Evolutionary conservation across 805 yeast species (phyloP), one percentile per base, ranked within the genome.

Genomic region (Barnettozyma botsteinii): DNA sequence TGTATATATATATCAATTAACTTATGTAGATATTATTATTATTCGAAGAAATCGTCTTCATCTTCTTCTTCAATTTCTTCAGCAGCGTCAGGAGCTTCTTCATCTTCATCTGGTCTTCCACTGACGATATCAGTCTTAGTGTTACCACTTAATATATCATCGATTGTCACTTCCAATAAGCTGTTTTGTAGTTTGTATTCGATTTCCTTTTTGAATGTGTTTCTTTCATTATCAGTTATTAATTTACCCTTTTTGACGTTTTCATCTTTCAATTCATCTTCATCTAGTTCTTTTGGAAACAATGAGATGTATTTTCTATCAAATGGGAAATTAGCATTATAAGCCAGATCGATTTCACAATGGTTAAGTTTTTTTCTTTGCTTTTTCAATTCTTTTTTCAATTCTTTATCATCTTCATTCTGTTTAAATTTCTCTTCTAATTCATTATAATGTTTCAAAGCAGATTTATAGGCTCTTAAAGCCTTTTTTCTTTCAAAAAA

Each of bases 401-500:
- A 9, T 20, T 42, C 38, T 27, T 38, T 38, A 20, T 67, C 39
- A 61, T 62, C 31, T 48, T 45, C 37, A 46, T 51, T 14, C 42
- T 55, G 52, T 12, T 51, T 56, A 3, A 56, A 37, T 4, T 47
- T 49, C 43, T 55, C 55, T 7, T 52, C 57, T 5, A 57, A 38
- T 4, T 44, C 51, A 17, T 51, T 57, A 12, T 57, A 40, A 33
- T 55, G 49, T 43, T 67, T 70, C 35, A 60, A 56, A 6, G 63
- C 57, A 42, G 67, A 65, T 48, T 81, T 83, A 55, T 85, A 76
- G 42, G 68, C 74, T 56, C 95, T 73, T 20, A 76, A 50, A 1
- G 96, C 93, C 70, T 88, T 89, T 65, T 87, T 86, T 56, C 73
- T 77, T 61, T 89, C 98, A 47, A 93, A 86, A 57, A 93, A 93